Conservation (phyloP, 148 eudicot genomes). For the Dysphania ambrosioides region DNA sequence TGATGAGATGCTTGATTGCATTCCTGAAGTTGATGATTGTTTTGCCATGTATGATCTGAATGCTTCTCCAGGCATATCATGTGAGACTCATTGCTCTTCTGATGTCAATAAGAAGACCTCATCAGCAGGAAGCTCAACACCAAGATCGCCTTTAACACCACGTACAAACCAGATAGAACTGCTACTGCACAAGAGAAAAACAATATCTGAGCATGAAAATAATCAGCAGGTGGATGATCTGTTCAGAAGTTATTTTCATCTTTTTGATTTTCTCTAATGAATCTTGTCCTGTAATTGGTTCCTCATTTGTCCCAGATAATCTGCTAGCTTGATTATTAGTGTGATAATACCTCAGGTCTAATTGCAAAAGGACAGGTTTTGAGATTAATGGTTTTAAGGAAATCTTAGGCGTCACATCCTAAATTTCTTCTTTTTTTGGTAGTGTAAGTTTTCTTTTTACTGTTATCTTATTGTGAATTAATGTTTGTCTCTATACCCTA, state of each 20-base stretch:
- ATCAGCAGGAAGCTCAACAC: slow-evolving; percentile 72
- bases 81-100: slow-evolving; percentile 39
- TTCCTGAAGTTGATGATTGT: slow-evolving; percentile 48
- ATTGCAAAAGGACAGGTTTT: background rate
- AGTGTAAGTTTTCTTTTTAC: too few relatives aligned
- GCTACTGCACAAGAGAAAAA: slow-evolving; percentile 60
- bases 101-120: slow-evolving; percentile 49
- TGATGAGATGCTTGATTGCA: slow-evolving; percentile 57
- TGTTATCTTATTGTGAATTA: too few relatives aligned
- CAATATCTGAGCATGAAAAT: slow-evolving; percentile 78
- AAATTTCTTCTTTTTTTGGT: too few relatives aligned
- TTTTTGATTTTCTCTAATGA: background rate
- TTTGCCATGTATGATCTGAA: slow-evolving; percentile 42
- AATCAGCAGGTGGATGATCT: slow-evolving; percentile 60
- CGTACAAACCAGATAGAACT: slow-evolving; percentile 76
- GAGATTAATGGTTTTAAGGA: background rate
- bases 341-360: background rate
- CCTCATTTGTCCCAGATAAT: background rate
- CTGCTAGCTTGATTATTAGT: background rate
- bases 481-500: too few relatives aligned
- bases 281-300: background rate
- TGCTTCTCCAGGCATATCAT: slow-evolving; percentile 28
- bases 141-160: slow-evolving; percentile 93
- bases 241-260: background rate
- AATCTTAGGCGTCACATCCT: too few relatives aligned